phyloP scores from a whole-genome alignment of 2,329 filamentous ascomycete genomes.

The Diaporthe citrichinensis region DNA sequence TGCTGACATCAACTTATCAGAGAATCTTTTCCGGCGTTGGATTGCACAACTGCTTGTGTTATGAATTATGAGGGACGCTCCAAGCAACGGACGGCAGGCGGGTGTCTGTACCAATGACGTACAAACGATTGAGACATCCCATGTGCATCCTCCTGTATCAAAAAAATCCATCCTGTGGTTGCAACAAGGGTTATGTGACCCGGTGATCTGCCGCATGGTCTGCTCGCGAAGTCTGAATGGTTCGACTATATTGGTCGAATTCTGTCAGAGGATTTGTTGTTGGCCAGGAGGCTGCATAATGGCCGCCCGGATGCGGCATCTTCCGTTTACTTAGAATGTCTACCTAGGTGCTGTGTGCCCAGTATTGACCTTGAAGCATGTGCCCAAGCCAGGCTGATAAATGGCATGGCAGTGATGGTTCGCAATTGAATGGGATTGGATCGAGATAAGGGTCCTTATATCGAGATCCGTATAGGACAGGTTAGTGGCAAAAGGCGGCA shows the following conservation, averaged over 20 bases:
- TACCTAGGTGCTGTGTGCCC: too few relatives aligned
- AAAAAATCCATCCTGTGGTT: background rate
- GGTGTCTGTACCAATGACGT: background rate
- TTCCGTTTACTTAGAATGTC: background rate
- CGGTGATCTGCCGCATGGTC: background rate
- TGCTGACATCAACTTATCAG: background rate
- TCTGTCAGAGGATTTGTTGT: background rate
- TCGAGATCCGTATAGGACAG: constrained; percentile 1
- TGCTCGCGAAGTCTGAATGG: background rate
- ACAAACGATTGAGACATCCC: background rate
- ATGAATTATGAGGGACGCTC: background rate
- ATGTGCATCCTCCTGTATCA: too few relatives aligned
- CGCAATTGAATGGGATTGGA: background rate
- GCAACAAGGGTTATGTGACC: background rate
- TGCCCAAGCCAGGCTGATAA: background rate
- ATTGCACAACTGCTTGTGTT: background rate
- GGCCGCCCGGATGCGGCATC: background rate
- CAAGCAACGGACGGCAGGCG: background rate
- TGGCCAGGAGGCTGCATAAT: background rate
- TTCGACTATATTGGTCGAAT: background rate
- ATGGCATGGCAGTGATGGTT: background rate
- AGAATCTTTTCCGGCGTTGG: background rate
- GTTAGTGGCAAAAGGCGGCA: background rate
- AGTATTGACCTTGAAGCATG: background rate
- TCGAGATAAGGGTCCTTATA: constrained; percentile 18